Conservation (phyloP, 202 grass and related monocot species). For the Setaria italica region DNA sequence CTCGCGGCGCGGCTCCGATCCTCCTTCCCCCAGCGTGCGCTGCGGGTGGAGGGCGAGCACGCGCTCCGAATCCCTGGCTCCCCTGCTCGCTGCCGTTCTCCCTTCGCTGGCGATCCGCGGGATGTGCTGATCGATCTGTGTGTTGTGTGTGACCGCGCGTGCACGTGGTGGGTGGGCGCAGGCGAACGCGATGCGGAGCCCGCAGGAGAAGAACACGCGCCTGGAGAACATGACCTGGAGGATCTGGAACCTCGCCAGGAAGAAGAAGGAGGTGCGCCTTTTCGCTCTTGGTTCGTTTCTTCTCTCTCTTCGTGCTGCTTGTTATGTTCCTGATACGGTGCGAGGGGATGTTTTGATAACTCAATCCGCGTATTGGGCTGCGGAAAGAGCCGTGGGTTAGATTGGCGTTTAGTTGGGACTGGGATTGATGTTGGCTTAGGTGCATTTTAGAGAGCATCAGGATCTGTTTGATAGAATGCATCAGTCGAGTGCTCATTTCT, state of each 20-base stretch:
- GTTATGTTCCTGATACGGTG: background rate
- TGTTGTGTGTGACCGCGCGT: background rate
- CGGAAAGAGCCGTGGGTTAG: background rate
- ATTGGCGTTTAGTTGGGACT: constrained; percentile 10
- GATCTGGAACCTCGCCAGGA: constrained; percentile 99
- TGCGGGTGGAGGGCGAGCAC: background rate
- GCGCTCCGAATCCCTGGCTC: background rate
- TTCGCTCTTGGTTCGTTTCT: constrained; percentile 45
- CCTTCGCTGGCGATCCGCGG: constrained; percentile 14
- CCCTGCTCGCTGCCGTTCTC: background rate
- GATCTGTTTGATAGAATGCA: constrained; percentile 32
- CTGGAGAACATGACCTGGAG: constrained; percentile 99
- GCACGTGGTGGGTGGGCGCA: constrained; percentile 40
- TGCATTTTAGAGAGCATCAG: constrained; percentile 13
- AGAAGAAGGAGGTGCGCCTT: constrained; percentile 95
- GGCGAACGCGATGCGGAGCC: constrained; percentile 98
- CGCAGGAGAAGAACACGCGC: constrained; percentile 95
- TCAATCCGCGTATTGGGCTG: background rate
- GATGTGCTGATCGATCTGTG: constrained; percentile 38
- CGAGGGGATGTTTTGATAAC: background rate
- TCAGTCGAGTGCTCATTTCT: background rate
- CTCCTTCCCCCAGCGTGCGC: background rate
- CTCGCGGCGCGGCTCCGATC: background rate
- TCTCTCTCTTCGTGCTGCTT: constrained; percentile 20
- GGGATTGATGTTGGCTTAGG: constrained; percentile 35